These are phyloP conservation scores for Kwoniella pini DNA, from an alignment of 768 basidiomycete genomes.

Conservation along the genomic window DNA sequence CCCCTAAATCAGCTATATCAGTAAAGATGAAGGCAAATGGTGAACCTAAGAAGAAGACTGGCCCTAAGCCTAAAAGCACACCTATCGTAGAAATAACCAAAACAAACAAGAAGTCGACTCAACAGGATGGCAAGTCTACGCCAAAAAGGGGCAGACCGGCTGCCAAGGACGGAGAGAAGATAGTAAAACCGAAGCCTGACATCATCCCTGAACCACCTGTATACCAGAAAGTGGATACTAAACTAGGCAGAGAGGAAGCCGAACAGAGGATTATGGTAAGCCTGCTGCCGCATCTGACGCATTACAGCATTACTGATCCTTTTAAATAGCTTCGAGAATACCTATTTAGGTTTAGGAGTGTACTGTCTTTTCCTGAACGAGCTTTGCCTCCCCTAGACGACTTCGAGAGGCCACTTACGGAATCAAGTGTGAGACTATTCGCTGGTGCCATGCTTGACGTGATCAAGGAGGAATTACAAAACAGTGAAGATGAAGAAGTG, in stretches of 20 bases:
- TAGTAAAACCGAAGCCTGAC: conserved; percentile 2
- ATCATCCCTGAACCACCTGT: conserved; percentile 27
- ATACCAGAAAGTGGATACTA: conserved; percentile 39
- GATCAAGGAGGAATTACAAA: conserved; percentile 30
- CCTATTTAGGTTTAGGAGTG: conserved; percentile 29
- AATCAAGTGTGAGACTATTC: conserved; percentile 38
- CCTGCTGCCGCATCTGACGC: neutral
- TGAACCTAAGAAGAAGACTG: neutral
- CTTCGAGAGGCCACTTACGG: conserved; percentile 43
- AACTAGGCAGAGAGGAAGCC: conserved; percentile 25
- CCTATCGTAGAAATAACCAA: neutral
- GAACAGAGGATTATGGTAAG: conserved; percentile 39
- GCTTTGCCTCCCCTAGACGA: conserved; percentile 35
- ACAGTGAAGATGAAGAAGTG: conserved; percentile 25
- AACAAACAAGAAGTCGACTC: conserved; percentile 9
- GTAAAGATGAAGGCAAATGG: neutral
- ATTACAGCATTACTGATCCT: neutral
- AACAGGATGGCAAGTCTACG: neutral
- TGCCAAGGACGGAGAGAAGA: conserved; percentile 6
- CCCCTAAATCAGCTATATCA: neutral
- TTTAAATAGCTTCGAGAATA: conserved; percentile 36
- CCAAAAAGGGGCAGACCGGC: conserved; percentile 7
- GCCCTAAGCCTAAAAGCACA: conserved; percentile 2
- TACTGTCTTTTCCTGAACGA: conserved; percentile 33
- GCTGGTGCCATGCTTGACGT: conserved; percentile 41